Conservation (phyloP, 176 grass and related monocot genomes). For the Musa acuminata region DNA sequence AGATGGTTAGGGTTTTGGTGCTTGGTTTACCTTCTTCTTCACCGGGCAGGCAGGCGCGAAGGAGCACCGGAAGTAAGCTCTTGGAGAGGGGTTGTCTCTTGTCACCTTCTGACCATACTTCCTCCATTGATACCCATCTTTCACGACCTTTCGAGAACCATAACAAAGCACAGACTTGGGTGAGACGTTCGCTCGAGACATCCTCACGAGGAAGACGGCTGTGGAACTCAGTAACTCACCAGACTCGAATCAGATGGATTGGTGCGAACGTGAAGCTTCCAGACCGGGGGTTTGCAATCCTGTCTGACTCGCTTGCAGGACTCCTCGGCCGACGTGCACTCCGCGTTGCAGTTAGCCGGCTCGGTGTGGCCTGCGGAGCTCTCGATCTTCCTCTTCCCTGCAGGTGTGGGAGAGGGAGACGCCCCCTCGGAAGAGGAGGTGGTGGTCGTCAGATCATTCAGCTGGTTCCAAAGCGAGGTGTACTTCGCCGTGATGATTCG, state of each 20-base stretch:
- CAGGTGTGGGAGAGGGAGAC: conserved; percentile 47
- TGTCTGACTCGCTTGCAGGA: conserved; percentile 23
- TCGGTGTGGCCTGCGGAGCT: conserved; percentile 20
- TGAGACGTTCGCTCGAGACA: background rate
- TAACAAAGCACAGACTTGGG: background rate
- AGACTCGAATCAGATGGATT: conserved; percentile 17
- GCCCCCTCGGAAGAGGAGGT: conserved; percentile 45
- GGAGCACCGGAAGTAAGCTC: conserved; percentile 86
- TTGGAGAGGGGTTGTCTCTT: conserved; percentile 78
- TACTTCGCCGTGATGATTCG: conserved; percentile 38
- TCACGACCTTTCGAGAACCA: conserved; percentile 44
- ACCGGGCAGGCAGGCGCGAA: conserved; percentile 68
- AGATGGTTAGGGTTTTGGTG: background rate
- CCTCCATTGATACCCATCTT: conserved; percentile 85
- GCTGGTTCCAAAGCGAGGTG: conserved; percentile 38
- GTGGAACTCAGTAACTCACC: background rate
- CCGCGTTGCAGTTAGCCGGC: background rate
- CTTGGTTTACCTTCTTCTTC: conserved; percentile 69
- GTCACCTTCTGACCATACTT: conserved; percentile 98
- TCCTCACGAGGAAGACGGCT: background rate
- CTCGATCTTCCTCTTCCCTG: conserved; percentile 60
- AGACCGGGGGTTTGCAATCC: conserved; percentile 17
- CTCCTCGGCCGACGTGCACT: conserved; percentile 9
- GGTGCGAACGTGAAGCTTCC: conserved; percentile 8
- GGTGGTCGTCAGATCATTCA: conserved; percentile 32